These are phyloP conservation scores for Juncus inflexus DNA, from an alignment of 176 grass and related monocot genomes.

Conservation along the genomic window DNA sequence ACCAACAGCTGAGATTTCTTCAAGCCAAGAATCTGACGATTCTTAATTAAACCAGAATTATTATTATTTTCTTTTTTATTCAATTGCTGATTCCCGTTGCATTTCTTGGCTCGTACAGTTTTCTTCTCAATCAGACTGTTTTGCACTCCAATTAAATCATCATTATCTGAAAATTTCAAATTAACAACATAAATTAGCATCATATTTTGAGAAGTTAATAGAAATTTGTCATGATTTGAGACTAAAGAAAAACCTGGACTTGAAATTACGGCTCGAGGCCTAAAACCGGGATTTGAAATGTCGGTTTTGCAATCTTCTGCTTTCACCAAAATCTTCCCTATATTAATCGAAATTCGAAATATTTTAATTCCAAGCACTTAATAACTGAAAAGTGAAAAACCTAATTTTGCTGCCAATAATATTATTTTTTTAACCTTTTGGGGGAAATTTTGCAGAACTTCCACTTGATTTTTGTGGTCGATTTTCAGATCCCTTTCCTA, in stretches of 20 bases:
- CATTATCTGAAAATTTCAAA: conserved; percentile 36
- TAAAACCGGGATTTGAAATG: conserved; percentile 23
- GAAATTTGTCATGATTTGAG: neutral
- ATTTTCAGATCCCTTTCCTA: conserved; percentile 34
- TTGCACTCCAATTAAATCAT: conserved; percentile 43
- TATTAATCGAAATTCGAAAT: neutral
- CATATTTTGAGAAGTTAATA: conserved; percentile 1
- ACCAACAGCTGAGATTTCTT: neutral
- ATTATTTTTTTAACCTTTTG: conserved; percentile 17
- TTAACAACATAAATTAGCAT: neutral
- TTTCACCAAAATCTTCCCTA: conserved; percentile 1
- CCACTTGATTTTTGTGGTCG: conserved; percentile 13
- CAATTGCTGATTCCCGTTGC: conserved; percentile 7
- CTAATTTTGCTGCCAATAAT: neutral
- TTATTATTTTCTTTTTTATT: conserved; percentile 4
- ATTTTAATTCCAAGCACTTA: conserved; percentile 1
- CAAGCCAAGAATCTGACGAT: neutral
- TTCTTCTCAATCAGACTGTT: conserved; percentile 30
- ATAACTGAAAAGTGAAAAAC: conserved; percentile 1
- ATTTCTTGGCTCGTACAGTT: conserved; percentile 10
- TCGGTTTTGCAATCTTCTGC: conserved; percentile 7
- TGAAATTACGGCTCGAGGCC: conserved; percentile 39
- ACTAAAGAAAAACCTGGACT: conserved; percentile 35
- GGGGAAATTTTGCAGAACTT: conserved; percentile 8
- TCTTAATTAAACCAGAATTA: neutral